Percentiles rank a stretch among this genome's conserved stretches.
Evolutionary conservation across 441 rosid genomes (phyloP).

Genomic region (Gossypium davidsonii): DNA sequence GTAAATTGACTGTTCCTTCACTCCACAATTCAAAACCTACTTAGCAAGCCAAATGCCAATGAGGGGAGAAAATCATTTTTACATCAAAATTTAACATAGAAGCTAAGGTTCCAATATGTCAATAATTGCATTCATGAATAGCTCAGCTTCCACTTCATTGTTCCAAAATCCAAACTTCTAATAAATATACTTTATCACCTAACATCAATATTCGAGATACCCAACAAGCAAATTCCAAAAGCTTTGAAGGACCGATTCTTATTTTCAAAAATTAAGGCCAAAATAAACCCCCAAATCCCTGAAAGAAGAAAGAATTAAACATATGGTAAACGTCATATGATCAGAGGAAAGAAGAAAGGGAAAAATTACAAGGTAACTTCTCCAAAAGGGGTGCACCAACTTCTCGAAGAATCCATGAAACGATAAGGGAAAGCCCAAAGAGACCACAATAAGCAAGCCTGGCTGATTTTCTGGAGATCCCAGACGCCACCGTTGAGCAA

Average conservation of each 20-base stretch:
- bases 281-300: not conserved
- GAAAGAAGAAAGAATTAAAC: conserved; percentile 8
- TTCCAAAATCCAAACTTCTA: not conserved
- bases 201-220: not conserved
- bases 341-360: not conserved
- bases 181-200: not conserved
- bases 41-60: not conserved
- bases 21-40: not conserved
- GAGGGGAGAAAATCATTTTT: not conserved
- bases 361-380: conserved; percentile 58
- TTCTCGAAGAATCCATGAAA: conserved; percentile 88
- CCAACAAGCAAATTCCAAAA: not conserved
- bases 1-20: not conserved
- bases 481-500: conserved; percentile 83
- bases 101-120: not conserved
- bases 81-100: not conserved
- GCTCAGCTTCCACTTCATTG: not conserved
- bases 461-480: conserved; percentile 73
- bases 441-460: conserved; percentile 92
- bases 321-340: not conserved
- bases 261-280: conserved; percentile 10
- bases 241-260: not conserved
- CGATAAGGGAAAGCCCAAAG: conserved; percentile 76
- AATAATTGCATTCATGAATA: too few species aligned
- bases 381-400: conserved; percentile 72